A percentile compares a stretch with the other conserved stretches of the same genome.
phyloP scores from a whole-genome alignment of 306 rosid species.

The Lithocarpus polystachyus region DNA sequence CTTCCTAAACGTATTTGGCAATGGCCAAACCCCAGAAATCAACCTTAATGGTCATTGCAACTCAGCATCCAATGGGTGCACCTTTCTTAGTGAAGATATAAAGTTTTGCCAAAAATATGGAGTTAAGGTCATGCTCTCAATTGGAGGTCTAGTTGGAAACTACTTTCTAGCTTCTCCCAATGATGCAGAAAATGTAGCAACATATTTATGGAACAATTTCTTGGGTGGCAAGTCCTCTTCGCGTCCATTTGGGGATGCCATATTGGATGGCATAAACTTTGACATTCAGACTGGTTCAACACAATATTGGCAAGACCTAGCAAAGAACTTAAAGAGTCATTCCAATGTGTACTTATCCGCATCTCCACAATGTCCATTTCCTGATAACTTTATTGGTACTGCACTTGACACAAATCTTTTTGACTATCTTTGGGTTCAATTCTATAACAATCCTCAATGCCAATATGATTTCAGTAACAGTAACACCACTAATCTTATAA shows the following conservation, averaged over 20 bases:
- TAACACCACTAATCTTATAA: slow-evolving; percentile 29
- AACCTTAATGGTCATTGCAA: slow-evolving; percentile 52
- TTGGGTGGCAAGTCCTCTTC: slow-evolving; percentile 44
- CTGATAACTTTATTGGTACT: slow-evolving; percentile 30
- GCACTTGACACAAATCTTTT: slow-evolving; percentile 53
- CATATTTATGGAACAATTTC: slow-evolving; percentile 53
- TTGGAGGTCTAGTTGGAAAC: slow-evolving; percentile 41
- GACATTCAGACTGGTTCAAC: slow-evolving; percentile 41
- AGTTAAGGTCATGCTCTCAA: slow-evolving; percentile 56
- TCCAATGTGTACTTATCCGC: slow-evolving; percentile 36
- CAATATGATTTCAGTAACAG: slow-evolving; percentile 33
- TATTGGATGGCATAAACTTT: slow-evolving; percentile 58
- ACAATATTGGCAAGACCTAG: slow-evolving; percentile 40
- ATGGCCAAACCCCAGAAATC: slow-evolving; percentile 31
- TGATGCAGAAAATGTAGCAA: slow-evolving; percentile 38
- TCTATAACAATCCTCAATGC: slow-evolving; percentile 63
- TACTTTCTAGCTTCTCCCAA: slow-evolving; percentile 49
- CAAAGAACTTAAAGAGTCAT: slow-evolving; percentile 23
- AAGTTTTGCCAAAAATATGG: slow-evolving; percentile 38
- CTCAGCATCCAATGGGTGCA: slow-evolving; percentile 26
- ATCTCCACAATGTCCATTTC: slow-evolving; percentile 63
- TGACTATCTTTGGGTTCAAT: slow-evolving; percentile 68
- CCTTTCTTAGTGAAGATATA: slow-evolving; percentile 29
- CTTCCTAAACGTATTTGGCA: slow-evolving; percentile 48
- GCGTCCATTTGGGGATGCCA: slow-evolving; percentile 50